Evolutionary conservation across 2,329 filamentous ascomycete species (phyloP), one percentile per base, ranked within the genome.

Genomic region (Nigrospora osmanthi): DNA sequence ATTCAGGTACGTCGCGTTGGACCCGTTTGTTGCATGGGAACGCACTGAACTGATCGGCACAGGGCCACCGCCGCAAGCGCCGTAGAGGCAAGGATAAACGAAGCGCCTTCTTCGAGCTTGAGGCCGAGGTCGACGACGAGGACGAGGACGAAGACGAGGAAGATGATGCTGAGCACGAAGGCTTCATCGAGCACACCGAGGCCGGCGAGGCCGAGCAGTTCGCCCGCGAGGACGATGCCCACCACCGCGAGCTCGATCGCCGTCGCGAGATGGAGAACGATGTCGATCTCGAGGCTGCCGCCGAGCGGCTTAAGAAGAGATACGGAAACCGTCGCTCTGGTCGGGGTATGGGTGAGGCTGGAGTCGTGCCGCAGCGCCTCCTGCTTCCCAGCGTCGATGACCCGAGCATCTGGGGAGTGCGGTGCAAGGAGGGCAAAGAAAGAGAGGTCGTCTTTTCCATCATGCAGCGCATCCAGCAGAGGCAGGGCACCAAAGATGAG

Each of bases 41-140:
- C 19, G 33, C 10, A 34, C 34, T 40, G 12, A 16, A n/a, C 7
- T 28, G 30, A 10, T 37, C 11, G 17, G 42, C 11, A 52, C 47
- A 80, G 77, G 70, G 74, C 47, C 77, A 88, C 59, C 87, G 87
- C 46, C 80, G 85, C 56, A 97, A 97, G 67, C 86, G 90, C 47
- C 85, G 83, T 64, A 86, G 90, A 47, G 84, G 83, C 63, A 81
- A 80, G 62, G 81, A 86, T 52, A 78, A 78, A 52, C 81, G 88
- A 51, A 87, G 88, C 56, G 83, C 85, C 58, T 96, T 96, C 80
- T 83, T 98, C 69, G 93, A 98, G 81, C 88, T 91, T 59, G 93
- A 98, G 74, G 93, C 93, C 63, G 93, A 96, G 69, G 93, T 98
- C 55, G 93, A 97, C 60, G 93, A 95, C 52, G 89, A 95, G 56